Evolutionary conservation across 2,329 filamentous ascomycete species (phyloP).

Genomic region (Diplodia mutila): DNA sequence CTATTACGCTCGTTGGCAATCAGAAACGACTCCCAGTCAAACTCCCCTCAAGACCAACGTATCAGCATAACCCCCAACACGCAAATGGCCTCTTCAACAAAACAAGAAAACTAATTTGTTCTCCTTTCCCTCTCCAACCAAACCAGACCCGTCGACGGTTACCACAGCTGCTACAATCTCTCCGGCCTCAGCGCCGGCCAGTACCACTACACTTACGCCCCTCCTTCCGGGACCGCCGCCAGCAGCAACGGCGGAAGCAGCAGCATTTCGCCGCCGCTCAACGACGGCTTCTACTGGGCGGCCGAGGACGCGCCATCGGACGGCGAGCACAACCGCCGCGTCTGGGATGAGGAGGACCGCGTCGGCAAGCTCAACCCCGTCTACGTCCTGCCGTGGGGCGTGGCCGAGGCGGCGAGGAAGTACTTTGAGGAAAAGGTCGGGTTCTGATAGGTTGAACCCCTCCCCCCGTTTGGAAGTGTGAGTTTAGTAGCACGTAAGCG

Average conservation of each 20-base stretch:
- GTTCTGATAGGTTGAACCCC: constrained; percentile 48
- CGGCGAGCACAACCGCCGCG: constrained; percentile 47
- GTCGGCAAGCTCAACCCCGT: constrained; percentile 77
- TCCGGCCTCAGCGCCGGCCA: constrained; percentile 78
- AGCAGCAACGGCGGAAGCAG: constrained; percentile 12
- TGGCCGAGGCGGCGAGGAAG: constrained; percentile 65
- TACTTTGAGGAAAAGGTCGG: constrained; percentile 66
- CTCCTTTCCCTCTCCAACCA: too few species aligned
- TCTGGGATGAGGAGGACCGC: constrained; percentile 72
- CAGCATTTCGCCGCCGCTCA: constrained; percentile 31
- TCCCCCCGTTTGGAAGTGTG: background rate
- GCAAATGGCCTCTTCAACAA: too few species aligned
- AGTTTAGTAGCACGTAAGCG: background rate
- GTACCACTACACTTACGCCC: constrained; percentile 59
- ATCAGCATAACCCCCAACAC: too few species aligned
- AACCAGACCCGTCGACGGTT: constrained; percentile 74
- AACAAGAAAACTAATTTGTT: constrained; percentile 28
- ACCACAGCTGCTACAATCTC: constrained; percentile 92
- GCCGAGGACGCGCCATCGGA: constrained; percentile 51
- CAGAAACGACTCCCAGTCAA: background rate
- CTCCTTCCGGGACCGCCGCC: constrained; percentile 37
- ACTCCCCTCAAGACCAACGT: too few species aligned
- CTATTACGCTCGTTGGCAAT: background rate
- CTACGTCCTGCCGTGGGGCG: constrained; percentile 77
- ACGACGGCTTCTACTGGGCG: constrained; percentile 51